A percentile compares a stretch with the other conserved stretches of the same genome.
These are phyloP conservation scores for Cruciata laevipes DNA, from an alignment of 257 asterid species.

Conservation along the genomic window DNA sequence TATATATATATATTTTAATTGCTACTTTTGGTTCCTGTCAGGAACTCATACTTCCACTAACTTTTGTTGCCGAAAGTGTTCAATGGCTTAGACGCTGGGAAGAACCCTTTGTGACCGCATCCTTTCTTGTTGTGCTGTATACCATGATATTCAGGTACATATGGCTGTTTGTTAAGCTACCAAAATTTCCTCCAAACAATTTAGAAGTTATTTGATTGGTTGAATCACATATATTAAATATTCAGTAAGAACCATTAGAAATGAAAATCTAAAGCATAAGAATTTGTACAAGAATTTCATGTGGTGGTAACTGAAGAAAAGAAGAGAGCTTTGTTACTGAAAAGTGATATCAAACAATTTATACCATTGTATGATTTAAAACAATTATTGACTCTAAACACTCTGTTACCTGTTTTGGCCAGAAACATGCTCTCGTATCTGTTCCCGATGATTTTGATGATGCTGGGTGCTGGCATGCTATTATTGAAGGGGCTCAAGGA, in stretches of 20 bases:
- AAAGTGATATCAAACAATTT: not conserved
- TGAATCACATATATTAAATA: not conserved
- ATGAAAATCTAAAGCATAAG: not conserved
- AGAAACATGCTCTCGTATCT: constrained; percentile 74
- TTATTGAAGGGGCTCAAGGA: constrained; percentile 84
- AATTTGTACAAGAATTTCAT: not conserved
- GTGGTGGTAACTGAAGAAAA: constrained; percentile 1
- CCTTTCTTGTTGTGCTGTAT: constrained; percentile 64
- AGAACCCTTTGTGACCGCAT: constrained; percentile 73
- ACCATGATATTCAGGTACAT: constrained; percentile 73
- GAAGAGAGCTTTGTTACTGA: not conserved
- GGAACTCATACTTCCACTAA: constrained; percentile 88
- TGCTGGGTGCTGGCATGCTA: constrained; percentile 65
- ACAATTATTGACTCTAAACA: constrained; percentile 1
- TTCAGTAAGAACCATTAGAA: not conserved
- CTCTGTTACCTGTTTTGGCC: constrained; percentile 20
- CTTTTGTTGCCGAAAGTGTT: constrained; percentile 46
- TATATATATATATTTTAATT: not conserved
- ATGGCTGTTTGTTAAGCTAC: constrained; percentile 1
- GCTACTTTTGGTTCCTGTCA: constrained; percentile 20
- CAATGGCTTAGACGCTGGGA: constrained; percentile 86
- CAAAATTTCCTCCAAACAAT: not conserved
- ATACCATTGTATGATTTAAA: not conserved
- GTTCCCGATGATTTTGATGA: constrained; percentile 69
- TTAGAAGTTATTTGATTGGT: not conserved